Evolutionary conservation across 345 rosid species (phyloP), one percentile per base, ranked within the genome.

Genomic region (Durio zibethinus): DNA sequence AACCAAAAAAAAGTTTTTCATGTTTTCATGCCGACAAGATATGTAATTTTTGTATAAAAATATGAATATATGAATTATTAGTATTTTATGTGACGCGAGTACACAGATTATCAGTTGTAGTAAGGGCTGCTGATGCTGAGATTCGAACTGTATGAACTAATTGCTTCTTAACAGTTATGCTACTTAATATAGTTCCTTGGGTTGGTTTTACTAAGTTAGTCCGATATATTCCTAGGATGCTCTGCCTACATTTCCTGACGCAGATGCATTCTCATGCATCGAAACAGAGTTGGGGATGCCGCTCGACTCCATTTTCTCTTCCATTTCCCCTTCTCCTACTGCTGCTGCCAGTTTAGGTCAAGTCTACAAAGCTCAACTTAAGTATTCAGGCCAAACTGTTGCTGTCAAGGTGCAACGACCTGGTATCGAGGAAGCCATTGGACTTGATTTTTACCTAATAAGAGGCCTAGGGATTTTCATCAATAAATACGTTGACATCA

Each of bases 311-410:
- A 84, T 96, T 79, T 96, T 31, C 84, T 90, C 97, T 0, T 54
- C 84, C 8, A 86, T 96, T 69, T 93, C 99, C 14, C 85, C 97
- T 0, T 89, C 97, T 82, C 99, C 99, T 5, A 87, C 91, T 78
- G 98, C 98, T 0, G 98, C 99, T 11, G 98, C 99, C 66, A 96
- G 99, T 85, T 86, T 93, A 35, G 99, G 98, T 70, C 99, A 93
- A 83, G 99, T 96, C 57, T 96, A 96, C 84, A 96, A 96, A 86
- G 99, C 99, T 43, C 91, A 85, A 75, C 89, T 96, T 70, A 89
- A 85, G 77, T 85, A 88, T 73, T 91, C 97, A 42, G 94, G 90
- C 50, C 93, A 93, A 74, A 78, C 79, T 47, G 98, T 93, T 76
- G 99, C 98, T 62, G 99, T 93, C 18, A 93, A 96, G 89, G 97